Base-by-base conservation (phyloP, 202 grass and related monocot species). In the Eragrostis tef region DNA sequence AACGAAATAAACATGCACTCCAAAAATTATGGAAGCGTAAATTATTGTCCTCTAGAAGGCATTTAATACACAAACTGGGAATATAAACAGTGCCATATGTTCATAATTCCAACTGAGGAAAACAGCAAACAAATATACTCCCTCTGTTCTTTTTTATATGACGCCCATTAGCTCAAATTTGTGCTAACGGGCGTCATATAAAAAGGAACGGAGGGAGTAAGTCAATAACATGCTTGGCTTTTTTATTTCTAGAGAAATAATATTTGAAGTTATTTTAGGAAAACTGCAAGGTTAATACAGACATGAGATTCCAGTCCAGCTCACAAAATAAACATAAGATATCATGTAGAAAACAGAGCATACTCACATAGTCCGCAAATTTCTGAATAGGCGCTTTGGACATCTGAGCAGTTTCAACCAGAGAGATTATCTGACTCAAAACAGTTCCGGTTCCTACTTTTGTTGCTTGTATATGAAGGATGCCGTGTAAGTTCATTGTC, bases 381-480 rank as follows among this genome's bases (percentile, higher is more conserved):
- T 98, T 98, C 67, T 98, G 96, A 83, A 98, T 98, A 71, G 96
- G 96, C 17, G 96, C 96, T 88, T 99, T 99, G 41, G 96, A 99
- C 87, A 99, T 86, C 81, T 99, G 96, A 42, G 96, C 96, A 56
- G 88, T 99, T 88, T 99, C 96, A 45, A 99, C 96, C 77, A 99
- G 89, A 86, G 96, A 93, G 65, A 99, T 99, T 74, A 99, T 99
- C 78, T 99, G 96, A 85, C 93, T 96, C 74, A 99, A 79, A 68
- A 99, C 96, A 41, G 96, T 91, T n/a, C 92, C 85, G 0, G 92
- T 93, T 70, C 96, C 96, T 74, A 99, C 96, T 89, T 94, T 99
- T 10, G 93, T 95, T 74, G 90, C 92, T 91, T 91, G 84, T 83
- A 99, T 73, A 73, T 99, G 92, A 91, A 99, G 90, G 72, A 87